Percentiles rank a stretch among this genome's conserved stretches.
Evolutionary conservation across 352 stramenopile species (phyloP).

Genomic region (Plasmopara halstedii): DNA sequence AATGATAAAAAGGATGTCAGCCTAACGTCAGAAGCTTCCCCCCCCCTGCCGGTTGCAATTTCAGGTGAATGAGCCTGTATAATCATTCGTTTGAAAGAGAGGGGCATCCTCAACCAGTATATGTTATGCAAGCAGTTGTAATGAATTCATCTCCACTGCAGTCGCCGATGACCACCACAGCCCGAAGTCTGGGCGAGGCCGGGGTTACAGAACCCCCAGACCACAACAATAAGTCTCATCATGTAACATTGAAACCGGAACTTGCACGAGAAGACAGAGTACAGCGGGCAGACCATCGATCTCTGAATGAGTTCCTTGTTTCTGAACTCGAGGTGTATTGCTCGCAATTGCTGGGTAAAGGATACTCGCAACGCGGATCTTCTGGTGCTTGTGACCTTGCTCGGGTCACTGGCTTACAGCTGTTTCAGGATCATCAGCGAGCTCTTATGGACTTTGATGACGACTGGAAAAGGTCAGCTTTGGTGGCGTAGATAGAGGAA

Average conservation of each 20-base stretch:
- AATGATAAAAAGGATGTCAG: not conserved
- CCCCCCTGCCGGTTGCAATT: not conserved
- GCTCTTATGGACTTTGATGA: conserved; percentile 48
- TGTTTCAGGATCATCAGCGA: conserved; percentile 41
- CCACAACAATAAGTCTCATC: conserved; percentile 4
- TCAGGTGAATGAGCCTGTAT: not conserved
- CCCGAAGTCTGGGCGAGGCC: conserved; percentile 20
- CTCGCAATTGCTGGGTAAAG: conserved; percentile 18
- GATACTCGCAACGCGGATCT: not conserved
- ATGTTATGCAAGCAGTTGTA: conserved; percentile 1
- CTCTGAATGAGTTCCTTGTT: conserved; percentile 45
- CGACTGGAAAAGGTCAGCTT: conserved; percentile 34
- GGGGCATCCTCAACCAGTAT: not conserved
- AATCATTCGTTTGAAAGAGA: not conserved
- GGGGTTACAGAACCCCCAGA: conserved; percentile 16
- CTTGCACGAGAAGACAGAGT: conserved; percentile 8
- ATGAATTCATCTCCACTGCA: conserved; percentile 12
- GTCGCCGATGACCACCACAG: conserved; percentile 12
- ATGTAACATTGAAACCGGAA: conserved; percentile 10
- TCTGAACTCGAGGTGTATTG: conserved; percentile 42
- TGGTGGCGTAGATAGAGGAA: not conserved
- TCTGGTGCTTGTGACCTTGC: conserved; percentile 21
- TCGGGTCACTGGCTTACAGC: conserved; percentile 32
- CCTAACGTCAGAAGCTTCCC: not conserved
- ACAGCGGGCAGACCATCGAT: conserved; percentile 25